Conservation (phyloP, 257 asterid genomes). For the Capsicum baccatum region DNA sequence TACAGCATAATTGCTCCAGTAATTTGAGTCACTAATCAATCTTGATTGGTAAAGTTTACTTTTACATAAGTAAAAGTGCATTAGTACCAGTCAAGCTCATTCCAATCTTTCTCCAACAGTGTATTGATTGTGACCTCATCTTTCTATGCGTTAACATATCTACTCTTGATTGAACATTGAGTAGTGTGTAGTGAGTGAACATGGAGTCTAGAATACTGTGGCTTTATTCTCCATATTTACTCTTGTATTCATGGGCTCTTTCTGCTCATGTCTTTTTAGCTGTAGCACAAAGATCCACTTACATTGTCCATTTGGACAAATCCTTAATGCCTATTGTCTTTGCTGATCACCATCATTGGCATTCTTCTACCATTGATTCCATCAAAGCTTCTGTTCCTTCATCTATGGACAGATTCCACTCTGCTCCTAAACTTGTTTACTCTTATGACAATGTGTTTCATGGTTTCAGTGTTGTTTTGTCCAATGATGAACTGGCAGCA, state of each 20-base stretch:
- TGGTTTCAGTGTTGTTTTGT: conserved; percentile 39
- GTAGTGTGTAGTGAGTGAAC: background rate
- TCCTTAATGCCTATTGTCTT: conserved; percentile 38
- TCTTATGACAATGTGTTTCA: conserved; percentile 36
- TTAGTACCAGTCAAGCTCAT: background rate
- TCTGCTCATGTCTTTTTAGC: background rate
- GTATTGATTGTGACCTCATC: background rate
- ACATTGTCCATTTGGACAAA: conserved; percentile 43
- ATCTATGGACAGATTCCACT: background rate
- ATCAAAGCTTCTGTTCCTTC: background rate
- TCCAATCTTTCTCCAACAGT: background rate
- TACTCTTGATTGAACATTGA: no score
- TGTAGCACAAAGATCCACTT: conserved; percentile 32
- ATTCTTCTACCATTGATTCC: conserved; percentile 27
- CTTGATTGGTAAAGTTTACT: background rate
- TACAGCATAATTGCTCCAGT: no score
- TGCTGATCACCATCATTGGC: conserved; percentile 38
- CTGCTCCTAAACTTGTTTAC: conserved; percentile 31
- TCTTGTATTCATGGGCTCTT: conserved; percentile 11
- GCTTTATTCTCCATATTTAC: no score
- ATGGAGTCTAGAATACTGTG: background rate
- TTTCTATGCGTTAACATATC: background rate
- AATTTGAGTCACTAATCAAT: background rate
- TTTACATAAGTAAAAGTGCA: background rate
- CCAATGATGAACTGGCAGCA: conserved; percentile 25